A percentile compares a stretch with the other conserved stretches of the same genome.
phyloP scores from a whole-genome alignment of 202 grass and related monocot genomes.

The Elaeis oleifera region DNA sequence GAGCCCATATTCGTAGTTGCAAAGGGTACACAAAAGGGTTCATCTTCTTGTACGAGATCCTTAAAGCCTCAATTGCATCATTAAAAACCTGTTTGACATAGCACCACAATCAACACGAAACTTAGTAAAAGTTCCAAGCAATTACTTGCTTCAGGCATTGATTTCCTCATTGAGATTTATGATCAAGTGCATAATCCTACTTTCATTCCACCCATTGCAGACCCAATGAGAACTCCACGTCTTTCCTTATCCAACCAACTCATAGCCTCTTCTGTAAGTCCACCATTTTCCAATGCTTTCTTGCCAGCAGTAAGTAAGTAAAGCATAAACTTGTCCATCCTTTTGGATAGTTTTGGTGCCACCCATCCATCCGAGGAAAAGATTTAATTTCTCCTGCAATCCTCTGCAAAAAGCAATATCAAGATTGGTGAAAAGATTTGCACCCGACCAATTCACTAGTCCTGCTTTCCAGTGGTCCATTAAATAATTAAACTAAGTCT shows the following conservation, averaged over 20 bases:
- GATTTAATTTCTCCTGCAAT: conserved; percentile 98
- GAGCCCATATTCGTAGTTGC: conserved; percentile 99
- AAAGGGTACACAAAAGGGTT: conserved; percentile 97
- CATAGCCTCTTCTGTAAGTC: conserved; percentile 77
- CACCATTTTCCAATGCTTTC: conserved; percentile 79
- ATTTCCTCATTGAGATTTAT: too few species aligned
- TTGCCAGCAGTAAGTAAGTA: conserved; percentile 94
- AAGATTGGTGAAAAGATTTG: neutral
- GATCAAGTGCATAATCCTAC: conserved; percentile 16
- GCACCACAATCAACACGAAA: conserved; percentile 24
- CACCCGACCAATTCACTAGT: too few species aligned
- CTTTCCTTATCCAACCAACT: conserved; percentile 76
- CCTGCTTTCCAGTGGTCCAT: too few species aligned
- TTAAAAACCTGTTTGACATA: conserved; percentile 68
- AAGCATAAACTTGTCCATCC: conserved; percentile 99
- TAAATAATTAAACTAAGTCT: too few species aligned
- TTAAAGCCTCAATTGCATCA: conserved; percentile 92
- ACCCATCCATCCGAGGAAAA: conserved; percentile 79
- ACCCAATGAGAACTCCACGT: conserved; percentile 89
- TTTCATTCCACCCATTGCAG: conserved; percentile 99
- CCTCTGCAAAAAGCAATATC: conserved; percentile 47
- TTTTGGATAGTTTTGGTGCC: conserved; percentile 68
- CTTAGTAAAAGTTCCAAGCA: neutral
- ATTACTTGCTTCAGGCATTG: too few species aligned
- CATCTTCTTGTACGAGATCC: conserved; percentile 98